Conservation (phyloP, 495 filamentous ascomycete genomes). For the Penicillium robsamsonii region DNA sequence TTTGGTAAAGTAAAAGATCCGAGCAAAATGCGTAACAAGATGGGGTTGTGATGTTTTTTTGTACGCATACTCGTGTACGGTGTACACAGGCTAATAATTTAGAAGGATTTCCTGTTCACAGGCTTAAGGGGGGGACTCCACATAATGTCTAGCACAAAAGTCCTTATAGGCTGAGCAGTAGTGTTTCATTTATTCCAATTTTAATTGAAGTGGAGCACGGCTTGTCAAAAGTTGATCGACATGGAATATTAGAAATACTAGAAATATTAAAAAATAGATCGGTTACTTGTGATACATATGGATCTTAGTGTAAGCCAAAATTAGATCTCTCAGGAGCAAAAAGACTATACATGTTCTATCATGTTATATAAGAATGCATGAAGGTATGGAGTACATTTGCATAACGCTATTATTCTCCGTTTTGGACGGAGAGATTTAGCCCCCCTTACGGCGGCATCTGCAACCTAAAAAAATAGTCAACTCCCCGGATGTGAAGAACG, state of each 20-base stretch:
- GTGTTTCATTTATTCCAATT: conserved; percentile 23
- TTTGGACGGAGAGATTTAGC: background rate
- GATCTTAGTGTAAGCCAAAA: background rate
- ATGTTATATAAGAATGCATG: background rate
- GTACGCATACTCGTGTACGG: conserved; percentile 1
- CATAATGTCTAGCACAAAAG: conserved; percentile 6
- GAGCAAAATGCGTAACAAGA: background rate
- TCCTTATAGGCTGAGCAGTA: conserved; percentile 9
- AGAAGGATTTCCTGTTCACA: conserved; percentile 4
- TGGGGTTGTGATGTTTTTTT: conserved; percentile 14
- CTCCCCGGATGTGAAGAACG: background rate
- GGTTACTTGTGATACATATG: no score
- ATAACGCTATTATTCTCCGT: background rate
- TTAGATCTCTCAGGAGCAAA: background rate
- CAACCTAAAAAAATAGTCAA: conserved; percentile 16
- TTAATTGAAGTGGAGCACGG: conserved; percentile 16
- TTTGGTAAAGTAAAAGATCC: background rate
- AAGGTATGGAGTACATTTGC: background rate
- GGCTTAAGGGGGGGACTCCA: conserved; percentile 23
- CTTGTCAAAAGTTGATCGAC: conserved; percentile 10
- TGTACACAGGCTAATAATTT: background rate
- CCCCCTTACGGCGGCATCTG: conserved; percentile 15
- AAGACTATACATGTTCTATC: background rate
- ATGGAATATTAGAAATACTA: background rate
- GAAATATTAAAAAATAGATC: no score